Percentiles rank a stretch among this genome's conserved stretches.
These are phyloP conservation scores for Zygosaccharomyces sapae DNA, from an alignment of 1,139 yeast species.

Conservation along the genomic window DNA sequence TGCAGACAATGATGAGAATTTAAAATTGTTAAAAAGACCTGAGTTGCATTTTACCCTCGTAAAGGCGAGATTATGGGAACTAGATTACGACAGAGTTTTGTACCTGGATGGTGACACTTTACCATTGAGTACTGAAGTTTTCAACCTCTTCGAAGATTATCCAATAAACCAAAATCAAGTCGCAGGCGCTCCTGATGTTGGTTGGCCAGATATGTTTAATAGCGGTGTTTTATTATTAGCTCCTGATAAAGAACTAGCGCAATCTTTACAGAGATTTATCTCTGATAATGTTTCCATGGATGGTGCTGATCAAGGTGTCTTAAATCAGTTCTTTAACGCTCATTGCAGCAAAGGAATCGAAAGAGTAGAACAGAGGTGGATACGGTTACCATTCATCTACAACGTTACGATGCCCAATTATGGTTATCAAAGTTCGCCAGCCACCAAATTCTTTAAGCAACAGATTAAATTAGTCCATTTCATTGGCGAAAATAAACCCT, in stretches of 20 bases:
- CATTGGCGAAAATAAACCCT: constrained; percentile 79
- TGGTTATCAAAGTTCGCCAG: constrained; percentile 83
- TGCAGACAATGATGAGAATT: constrained; percentile 36
- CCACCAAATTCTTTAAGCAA: constrained; percentile 53
- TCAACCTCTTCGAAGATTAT: constrained; percentile 22
- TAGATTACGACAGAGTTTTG: constrained; percentile 58
- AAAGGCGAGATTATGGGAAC: constrained; percentile 70
- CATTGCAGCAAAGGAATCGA: constrained; percentile 22
- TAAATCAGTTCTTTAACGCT: constrained; percentile 73
- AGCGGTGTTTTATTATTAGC: constrained; percentile 73
- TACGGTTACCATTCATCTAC: constrained; percentile 69
- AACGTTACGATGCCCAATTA: constrained; percentile 74
- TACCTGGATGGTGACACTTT: constrained; percentile 83
- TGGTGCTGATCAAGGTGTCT: constrained; percentile 93
- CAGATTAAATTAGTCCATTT: constrained; percentile 68
- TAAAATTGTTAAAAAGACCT: constrained; percentile 57
- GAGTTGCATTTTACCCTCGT: constrained; percentile 70
- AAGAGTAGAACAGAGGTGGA: constrained; percentile 45
- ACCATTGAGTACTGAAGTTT: constrained; percentile 43
- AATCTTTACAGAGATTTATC: constrained; percentile 44
- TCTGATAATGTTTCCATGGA: constrained; percentile 58
- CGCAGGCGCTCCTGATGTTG: constrained; percentile 83
- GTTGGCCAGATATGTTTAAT: constrained; percentile 95
- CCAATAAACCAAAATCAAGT: constrained; percentile 38
- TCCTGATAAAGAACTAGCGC: constrained; percentile 51